Evolutionary conservation across 2,329 filamentous ascomycete genomes (phyloP).

Genomic region (Blastomyces percursus): DNA sequence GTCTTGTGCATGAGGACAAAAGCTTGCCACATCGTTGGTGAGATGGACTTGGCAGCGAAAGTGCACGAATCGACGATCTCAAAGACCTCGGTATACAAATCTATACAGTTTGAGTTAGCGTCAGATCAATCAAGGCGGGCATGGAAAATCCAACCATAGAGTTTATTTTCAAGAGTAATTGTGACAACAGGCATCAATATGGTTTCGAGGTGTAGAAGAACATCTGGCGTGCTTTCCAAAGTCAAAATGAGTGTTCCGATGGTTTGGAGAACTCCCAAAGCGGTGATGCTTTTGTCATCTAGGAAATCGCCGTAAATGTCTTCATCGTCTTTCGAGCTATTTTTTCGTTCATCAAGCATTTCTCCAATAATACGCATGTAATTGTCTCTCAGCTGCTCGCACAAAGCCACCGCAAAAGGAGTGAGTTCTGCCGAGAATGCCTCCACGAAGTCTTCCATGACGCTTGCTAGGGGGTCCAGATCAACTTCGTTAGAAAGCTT

Average conservation of each 20-base stretch:
- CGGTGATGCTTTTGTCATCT: slow-evolving; percentile 97
- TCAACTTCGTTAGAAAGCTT: slow-evolving; percentile 97
- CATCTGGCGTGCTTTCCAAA: slow-evolving; percentile 91
- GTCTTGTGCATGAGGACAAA: slow-evolving; percentile 95
- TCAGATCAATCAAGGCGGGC: background rate
- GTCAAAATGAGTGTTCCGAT: slow-evolving; percentile 96
- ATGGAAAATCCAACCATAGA: slow-evolving; percentile 55
- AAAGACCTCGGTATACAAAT: slow-evolving; percentile 96
- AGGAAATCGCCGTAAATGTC: slow-evolving; percentile 80
- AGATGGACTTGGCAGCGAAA: slow-evolving; percentile 92
- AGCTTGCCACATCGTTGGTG: slow-evolving; percentile 94
- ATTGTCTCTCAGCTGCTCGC: slow-evolving; percentile 89
- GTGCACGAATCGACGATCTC: slow-evolving; percentile 99
- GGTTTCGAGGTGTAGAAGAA: slow-evolving; percentile 84
- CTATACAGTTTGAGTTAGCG: slow-evolving; percentile 32
- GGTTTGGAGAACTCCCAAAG: slow-evolving; percentile 88
- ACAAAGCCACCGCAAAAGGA: slow-evolving; percentile 90
- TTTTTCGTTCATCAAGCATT: slow-evolving; percentile 68
- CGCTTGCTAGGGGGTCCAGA: slow-evolving; percentile 91
- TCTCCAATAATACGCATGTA: slow-evolving; percentile 90
- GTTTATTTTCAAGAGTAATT: slow-evolving; percentile 92
- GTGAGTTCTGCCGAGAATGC: slow-evolving; percentile 96
- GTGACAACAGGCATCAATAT: slow-evolving; percentile 96
- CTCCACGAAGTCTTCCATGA: slow-evolving; percentile 99
- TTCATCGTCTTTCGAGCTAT: slow-evolving; percentile 60